Evolutionary conservation across 2,329 filamentous ascomycete species (phyloP), one percentile per base, ranked within the genome.

Genomic region (Alternaria arborescens): DNA sequence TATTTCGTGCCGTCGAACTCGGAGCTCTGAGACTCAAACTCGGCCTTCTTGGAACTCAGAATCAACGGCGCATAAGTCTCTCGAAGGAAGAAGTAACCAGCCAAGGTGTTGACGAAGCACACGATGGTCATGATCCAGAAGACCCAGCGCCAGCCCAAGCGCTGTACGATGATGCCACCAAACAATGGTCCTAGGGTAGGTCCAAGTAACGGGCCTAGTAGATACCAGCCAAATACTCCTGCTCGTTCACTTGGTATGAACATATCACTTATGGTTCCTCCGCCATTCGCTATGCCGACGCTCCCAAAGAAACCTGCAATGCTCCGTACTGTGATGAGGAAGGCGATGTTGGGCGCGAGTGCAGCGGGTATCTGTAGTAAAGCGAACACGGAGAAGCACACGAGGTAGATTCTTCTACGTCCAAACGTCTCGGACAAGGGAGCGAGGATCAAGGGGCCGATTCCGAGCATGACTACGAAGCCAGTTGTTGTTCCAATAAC

Each of bases 211-310:
- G 79, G 81, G 0, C 80, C 80, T 0, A 82, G 68, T 1, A 82
- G 66, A 62, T 83, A 83, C 78, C 79, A 82, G 3, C 80, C 80
- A 60, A 82, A 82, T 0, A 84, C 76, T 5, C 79, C 77, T 10
- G 82, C 83, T 60, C 83, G 71, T 59, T 84, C 76, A 24, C 70
- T 77, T 0, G 82, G 80, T 24, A 77, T 65, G 56, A 84, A 85
- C 82, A 85, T 85, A 54, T 85, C 84, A 48, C 74, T 78, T n/a
- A 85, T 82, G 0, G 81, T 84, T 1, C 83, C 83, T 7, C 83
- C 83, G 1, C 84, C 84, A 68, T 83, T 84, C 0, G 83, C 81
- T 47, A 84, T 81, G 0, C 81, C 82, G 0, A 85, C 79, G 62
- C 79, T 82, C 1, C 83, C 83, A 66, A 84, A 85, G 71, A 85